These are phyloP conservation scores for Moniliophthora roreri DNA, from an alignment of 1,284 basidiomycete species.

Conservation along the genomic window DNA sequence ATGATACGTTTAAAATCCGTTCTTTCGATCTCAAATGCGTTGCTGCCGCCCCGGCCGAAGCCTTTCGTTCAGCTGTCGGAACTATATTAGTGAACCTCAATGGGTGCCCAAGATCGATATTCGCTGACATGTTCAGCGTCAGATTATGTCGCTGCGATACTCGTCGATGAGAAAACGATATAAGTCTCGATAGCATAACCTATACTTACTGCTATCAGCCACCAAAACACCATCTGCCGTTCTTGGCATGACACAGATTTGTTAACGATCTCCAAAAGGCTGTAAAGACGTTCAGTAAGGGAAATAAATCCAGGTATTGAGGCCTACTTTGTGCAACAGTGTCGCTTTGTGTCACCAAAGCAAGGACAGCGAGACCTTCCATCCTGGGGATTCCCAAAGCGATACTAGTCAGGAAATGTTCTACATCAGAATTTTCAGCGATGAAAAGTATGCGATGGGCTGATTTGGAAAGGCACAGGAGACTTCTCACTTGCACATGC, in stretches of 20 bases:
- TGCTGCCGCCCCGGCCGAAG: background rate
- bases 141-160: background rate
- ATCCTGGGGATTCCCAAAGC: no score
- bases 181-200: background rate
- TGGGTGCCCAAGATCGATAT: background rate
- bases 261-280: background rate
- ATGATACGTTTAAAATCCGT: no score
- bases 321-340: background rate
- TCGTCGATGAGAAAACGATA: background rate
- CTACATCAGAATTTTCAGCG: no score
- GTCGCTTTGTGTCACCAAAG: conserved; percentile 3
- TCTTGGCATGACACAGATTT: background rate
- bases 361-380: conserved; percentile 10
- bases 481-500: no score
- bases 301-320: background rate
- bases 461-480: no score
- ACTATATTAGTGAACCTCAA: background rate
- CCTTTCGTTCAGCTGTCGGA: background rate
- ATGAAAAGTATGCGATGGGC: no score
- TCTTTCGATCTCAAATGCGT: no score
- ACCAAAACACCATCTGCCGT: background rate
- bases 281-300: background rate
- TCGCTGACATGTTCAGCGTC: background rate
- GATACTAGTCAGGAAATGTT: no score
- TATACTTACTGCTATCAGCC: background rate